Conservation (phyloP, 306 rosid species). For the Crataegus laevigata region DNA sequence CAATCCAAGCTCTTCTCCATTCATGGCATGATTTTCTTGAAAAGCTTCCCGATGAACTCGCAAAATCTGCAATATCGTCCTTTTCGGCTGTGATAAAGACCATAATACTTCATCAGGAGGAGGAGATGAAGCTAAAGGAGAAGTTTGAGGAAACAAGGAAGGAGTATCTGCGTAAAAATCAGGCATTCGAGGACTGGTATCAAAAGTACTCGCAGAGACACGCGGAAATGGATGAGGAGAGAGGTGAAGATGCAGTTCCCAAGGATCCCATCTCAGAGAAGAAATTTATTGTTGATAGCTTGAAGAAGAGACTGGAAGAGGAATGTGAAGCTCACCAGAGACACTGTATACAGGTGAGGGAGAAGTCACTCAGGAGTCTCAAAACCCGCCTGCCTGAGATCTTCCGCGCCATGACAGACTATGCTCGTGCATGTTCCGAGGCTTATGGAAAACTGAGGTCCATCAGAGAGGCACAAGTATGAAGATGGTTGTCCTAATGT, state of each 20-base stretch:
- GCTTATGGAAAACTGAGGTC: slow-evolving; percentile 47
- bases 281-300: slow-evolving; percentile 58
- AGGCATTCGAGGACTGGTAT: slow-evolving; percentile 70
- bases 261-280: slow-evolving; percentile 54
- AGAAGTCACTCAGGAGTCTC: slow-evolving; percentile 65
- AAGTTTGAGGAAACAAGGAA: slow-evolving; percentile 58
- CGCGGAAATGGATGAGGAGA: slow-evolving; percentile 42
- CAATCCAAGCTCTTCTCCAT: slow-evolving; percentile 60
- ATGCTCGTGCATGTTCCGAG: slow-evolving; percentile 47
- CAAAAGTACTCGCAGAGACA: slow-evolving; percentile 51
- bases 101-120: slow-evolving; percentile 65
- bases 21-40: slow-evolving; percentile 68
- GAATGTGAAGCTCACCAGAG: slow-evolving; percentile 59
- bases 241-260: slow-evolving; percentile 50
- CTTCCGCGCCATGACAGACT: slow-evolving; percentile 58
- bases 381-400: slow-evolving; percentile 80
- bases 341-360: slow-evolving; percentile 62
- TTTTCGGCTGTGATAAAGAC: slow-evolving; percentile 69
- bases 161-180: slow-evolving; percentile 49
- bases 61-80: slow-evolving; percentile 67
- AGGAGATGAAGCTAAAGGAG: slow-evolving; percentile 78
- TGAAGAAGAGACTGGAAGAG: slow-evolving; percentile 68
- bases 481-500: slow-evolving; percentile 18
- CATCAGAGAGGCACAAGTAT: slow-evolving; percentile 23
- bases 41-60: slow-evolving; percentile 81